Evolutionary conservation across 164 flowering plant genomes (phyloP).

Genomic region (Magnolia sinica): DNA sequence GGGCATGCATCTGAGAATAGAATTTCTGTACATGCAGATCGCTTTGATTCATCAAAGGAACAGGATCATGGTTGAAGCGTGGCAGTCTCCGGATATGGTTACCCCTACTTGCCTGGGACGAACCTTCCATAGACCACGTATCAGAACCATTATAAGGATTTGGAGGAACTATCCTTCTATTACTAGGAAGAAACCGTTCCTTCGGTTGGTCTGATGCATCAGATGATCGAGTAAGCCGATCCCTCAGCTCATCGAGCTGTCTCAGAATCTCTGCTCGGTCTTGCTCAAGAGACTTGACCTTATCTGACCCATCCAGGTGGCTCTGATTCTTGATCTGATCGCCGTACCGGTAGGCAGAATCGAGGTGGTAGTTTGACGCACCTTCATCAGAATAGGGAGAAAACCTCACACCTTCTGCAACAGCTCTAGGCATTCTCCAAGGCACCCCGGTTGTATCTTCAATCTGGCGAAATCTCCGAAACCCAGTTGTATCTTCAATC

Average conservation of each 20-base stretch:
- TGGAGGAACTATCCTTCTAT: slow-evolving; percentile 32
- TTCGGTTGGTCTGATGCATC: slow-evolving; percentile 41
- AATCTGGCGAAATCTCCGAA: slow-evolving; percentile 8
- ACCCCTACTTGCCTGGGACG: slow-evolving; percentile 24
- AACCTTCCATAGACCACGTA: slow-evolving; percentile 28
- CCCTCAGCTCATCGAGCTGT: slow-evolving; percentile 70
- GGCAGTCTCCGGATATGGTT: slow-evolving; percentile 28
- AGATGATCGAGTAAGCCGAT: slow-evolving; percentile 53
- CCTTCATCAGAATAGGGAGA: slow-evolving; percentile 37
- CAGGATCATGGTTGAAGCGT: slow-evolving; percentile 29
- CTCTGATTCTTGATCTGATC: slow-evolving; percentile 20
- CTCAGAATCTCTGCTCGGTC: slow-evolving; percentile 69
- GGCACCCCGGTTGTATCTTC: slow-evolving; percentile 3
- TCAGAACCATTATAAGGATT: slow-evolving; percentile 36
- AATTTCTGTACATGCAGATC: slow-evolving; percentile 31
- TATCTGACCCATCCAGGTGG: slow-evolving; percentile 14
- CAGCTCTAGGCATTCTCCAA: slow-evolving; percentile 18
- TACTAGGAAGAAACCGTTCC: slow-evolving; percentile 38
- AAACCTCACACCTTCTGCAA: slow-evolving; percentile 23
- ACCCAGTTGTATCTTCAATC: slow-evolving; percentile 15
- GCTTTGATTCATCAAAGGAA: slow-evolving; percentile 27
- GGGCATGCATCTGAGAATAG: slow-evolving; percentile 36
- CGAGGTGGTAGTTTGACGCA: slow-evolving; percentile 31
- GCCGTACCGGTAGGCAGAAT: slow-evolving; percentile 23
- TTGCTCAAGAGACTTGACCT: slow-evolving; percentile 43